Percentiles rank a stretch among this genome's conserved stretches.
phyloP scores from a whole-genome alignment of 768 basidiomycete genomes.

The Trametes elegans region DNA sequence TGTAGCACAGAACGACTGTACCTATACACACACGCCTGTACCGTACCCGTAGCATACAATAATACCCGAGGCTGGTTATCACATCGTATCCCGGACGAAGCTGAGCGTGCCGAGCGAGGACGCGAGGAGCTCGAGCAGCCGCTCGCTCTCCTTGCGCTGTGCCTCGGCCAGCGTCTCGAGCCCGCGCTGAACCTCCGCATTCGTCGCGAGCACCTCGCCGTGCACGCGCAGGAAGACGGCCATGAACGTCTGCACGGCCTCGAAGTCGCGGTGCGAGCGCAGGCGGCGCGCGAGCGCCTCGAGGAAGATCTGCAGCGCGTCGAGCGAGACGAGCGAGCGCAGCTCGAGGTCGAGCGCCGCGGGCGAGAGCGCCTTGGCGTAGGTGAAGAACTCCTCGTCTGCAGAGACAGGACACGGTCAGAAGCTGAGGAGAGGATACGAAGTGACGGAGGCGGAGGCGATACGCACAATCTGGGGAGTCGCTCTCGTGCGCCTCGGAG shows the following conservation, averaged over 20 bases:
- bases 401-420: too few species aligned
- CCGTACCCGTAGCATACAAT: neutral
- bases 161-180: constrained; percentile 59
- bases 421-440: neutral
- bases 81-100: constrained; percentile 72
- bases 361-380: constrained; percentile 83
- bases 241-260: constrained; percentile 88
- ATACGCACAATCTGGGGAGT: constrained; percentile 56
- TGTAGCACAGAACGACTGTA: too few species aligned
- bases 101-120: constrained; percentile 72
- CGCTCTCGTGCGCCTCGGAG: constrained; percentile 49
- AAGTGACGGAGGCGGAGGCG: neutral
- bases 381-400: constrained; percentile 84
- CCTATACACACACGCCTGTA: neutral
- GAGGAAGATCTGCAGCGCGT: constrained; percentile 67
- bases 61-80: neutral
- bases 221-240: constrained; percentile 84
- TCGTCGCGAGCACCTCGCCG: constrained; percentile 73
- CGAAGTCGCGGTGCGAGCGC: constrained; percentile 83
- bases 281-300: constrained; percentile 72
- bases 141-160: constrained; percentile 75
- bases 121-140: constrained; percentile 72
- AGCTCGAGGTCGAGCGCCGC: constrained; percentile 91
- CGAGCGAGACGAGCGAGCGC: constrained; percentile 67
- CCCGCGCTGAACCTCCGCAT: constrained; percentile 57